phyloP scores from a whole-genome alignment of 805 yeast genomes.

The Saccharomycodes ludwigii region DNA sequence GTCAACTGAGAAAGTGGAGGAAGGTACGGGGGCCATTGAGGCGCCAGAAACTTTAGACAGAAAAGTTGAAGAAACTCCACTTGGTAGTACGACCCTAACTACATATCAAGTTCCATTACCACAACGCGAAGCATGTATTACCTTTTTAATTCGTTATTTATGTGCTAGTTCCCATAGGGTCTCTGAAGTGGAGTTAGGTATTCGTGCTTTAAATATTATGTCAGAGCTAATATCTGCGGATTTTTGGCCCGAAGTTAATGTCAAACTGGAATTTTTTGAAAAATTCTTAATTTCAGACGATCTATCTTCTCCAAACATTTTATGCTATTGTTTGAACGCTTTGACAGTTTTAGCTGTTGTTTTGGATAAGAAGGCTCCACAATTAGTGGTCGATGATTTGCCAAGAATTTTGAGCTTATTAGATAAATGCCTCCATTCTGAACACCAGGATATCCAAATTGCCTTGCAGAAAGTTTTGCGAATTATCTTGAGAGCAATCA shows the following conservation, averaged over 20 bases:
- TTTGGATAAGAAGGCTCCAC: constrained; percentile 59
- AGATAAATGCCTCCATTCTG: constrained; percentile 71
- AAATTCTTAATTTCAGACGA: constrained; percentile 74
- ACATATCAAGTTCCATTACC: constrained; percentile 44
- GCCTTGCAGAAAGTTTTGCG: constrained; percentile 64
- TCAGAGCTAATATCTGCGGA: constrained; percentile 58
- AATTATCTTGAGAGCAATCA: constrained; percentile 57
- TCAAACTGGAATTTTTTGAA: constrained; percentile 78
- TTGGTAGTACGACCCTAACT: too few species aligned
- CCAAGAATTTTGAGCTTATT: constrained; percentile 57
- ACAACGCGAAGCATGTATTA: constrained; percentile 81
- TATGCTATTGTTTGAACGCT: constrained; percentile 81
- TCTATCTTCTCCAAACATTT: constrained; percentile 48
- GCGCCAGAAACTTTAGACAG: neutral
- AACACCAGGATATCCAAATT: constrained; percentile 78
- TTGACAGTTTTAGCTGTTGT: constrained; percentile 79
- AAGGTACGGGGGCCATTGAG: constrained; percentile 9
- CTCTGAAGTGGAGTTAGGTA: constrained; percentile 71
- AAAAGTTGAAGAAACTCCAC: constrained; percentile 1
- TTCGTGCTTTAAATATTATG: constrained; percentile 67
- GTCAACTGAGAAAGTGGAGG: constrained; percentile 18
- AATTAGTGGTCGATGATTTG: constrained; percentile 70
- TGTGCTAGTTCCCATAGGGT: constrained; percentile 80
- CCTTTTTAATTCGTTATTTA: constrained; percentile 75
- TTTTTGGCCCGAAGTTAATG: constrained; percentile 83